Evolutionary conservation across 352 stramenopile species (phyloP).

Genomic region (Albugo laibachii): DNA sequence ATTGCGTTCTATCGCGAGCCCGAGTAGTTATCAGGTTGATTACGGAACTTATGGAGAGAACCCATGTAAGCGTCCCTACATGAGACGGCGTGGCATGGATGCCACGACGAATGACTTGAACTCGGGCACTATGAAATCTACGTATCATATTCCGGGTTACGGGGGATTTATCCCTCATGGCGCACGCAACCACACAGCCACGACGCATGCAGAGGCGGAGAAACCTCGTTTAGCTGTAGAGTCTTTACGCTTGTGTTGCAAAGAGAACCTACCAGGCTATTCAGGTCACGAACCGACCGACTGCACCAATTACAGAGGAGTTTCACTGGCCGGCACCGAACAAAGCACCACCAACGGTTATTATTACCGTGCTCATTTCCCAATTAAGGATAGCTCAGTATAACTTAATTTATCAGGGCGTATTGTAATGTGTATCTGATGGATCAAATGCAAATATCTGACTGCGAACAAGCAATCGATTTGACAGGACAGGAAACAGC

Average conservation of each 20-base stretch:
- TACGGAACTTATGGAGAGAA: slow-evolving; percentile 45
- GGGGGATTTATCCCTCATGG: slow-evolving; percentile 38
- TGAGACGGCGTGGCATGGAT: slow-evolving; percentile 58
- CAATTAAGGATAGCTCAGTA: slow-evolving; percentile 5
- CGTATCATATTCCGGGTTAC: slow-evolving; percentile 69
- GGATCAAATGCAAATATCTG: too few species aligned
- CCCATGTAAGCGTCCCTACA: slow-evolving; percentile 37
- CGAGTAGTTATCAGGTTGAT: slow-evolving; percentile 54
- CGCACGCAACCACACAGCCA: slow-evolving; percentile 31
- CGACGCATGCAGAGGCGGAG: slow-evolving; percentile 28
- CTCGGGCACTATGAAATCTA: slow-evolving; percentile 38
- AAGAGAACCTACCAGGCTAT: slow-evolving; percentile 68
- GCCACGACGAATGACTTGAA: slow-evolving; percentile 58
- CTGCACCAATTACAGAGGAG: slow-evolving; percentile 59
- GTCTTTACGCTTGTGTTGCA: slow-evolving; percentile 52
- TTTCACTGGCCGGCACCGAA: slow-evolving; percentile 39
- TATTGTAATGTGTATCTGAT: neutral
- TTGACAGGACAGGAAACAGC: too few species aligned
- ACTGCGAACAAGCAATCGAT: too few species aligned
- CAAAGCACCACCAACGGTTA: slow-evolving; percentile 33
- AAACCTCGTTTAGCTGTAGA: slow-evolving; percentile 15
- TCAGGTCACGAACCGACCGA: slow-evolving; percentile 57
- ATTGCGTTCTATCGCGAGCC: slow-evolving; percentile 31
- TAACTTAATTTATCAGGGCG: slow-evolving; percentile 1
- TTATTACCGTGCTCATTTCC: slow-evolving; percentile 33